Evolutionary conservation across 1,284 basidiomycete genomes (phyloP).

Genomic region (Cutaneotrichosporon sp.): DNA sequence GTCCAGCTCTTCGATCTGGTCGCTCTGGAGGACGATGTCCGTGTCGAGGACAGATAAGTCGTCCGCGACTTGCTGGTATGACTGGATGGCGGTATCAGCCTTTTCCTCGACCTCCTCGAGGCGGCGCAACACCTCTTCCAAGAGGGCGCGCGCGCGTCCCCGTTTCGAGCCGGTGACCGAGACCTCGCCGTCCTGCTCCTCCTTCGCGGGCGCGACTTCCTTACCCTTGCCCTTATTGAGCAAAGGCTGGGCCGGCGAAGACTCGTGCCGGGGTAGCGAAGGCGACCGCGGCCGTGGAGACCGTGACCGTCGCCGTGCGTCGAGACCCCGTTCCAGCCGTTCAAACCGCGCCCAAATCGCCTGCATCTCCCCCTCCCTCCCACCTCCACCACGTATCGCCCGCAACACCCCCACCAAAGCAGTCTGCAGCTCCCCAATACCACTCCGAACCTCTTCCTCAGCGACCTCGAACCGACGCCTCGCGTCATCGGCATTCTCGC

Average conservation of each 20-base stretch:
- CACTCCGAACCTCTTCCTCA: not conserved
- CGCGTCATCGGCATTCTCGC: constrained; percentile 2
- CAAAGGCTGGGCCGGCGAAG: not conserved
- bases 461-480: constrained; percentile 1
- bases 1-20: not conserved
- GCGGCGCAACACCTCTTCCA: constrained; percentile 1
- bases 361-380: not conserved
- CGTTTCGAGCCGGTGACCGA: not conserved
- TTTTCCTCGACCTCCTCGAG: constrained; percentile 8
- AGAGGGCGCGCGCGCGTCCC: constrained; percentile 1
- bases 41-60: not conserved
- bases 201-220: not conserved
- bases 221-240: not conserved
- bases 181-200: not conserved
- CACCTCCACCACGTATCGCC: not conserved
- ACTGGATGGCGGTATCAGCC: not conserved
- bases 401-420: constrained; percentile 12
- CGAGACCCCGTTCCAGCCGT: not conserved
- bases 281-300: not conserved
- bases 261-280: not conserved
- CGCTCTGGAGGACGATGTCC: not conserved
- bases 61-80: not conserved
- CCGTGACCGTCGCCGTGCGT: not conserved
- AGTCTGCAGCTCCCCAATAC: constrained; percentile 8
- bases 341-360: not conserved